Percentiles rank a stretch among this genome's conserved stretches.
Evolutionary conservation across 164 flowering plant genomes (phyloP).

Genomic region (Sextonia rubra): DNA sequence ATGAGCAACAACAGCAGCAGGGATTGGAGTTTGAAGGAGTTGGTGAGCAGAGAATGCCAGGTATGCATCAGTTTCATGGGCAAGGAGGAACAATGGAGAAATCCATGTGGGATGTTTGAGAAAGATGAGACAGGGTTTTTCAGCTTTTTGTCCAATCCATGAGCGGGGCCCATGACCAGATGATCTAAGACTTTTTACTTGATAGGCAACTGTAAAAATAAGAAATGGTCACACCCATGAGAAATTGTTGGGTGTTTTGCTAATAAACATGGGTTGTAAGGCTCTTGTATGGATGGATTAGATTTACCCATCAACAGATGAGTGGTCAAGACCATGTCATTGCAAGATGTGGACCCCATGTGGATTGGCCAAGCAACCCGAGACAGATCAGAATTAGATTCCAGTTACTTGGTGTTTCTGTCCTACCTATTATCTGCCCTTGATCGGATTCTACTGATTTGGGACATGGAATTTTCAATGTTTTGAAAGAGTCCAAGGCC

Average conservation of each 20-base stretch:
- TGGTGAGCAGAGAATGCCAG: background rate
- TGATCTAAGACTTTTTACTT: background rate
- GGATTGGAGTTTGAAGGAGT: slow-evolving; percentile 7
- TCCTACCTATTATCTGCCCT: too few relatives aligned
- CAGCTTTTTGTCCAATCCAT: background rate
- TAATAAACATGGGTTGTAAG: background rate
- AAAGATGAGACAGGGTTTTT: background rate
- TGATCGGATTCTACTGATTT: too few relatives aligned
- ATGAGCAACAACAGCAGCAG: slow-evolving; percentile 27
- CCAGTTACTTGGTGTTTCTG: too few relatives aligned
- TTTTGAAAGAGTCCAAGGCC: too few relatives aligned
- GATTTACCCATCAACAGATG: background rate
- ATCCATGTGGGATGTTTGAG: slow-evolving; percentile 2
- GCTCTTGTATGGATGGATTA: too few relatives aligned
- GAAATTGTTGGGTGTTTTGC: background rate
- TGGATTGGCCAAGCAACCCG: background rate
- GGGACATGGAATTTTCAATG: too few relatives aligned
- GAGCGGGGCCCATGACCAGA: background rate
- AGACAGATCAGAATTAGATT: too few relatives aligned
- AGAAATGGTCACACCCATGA: background rate
- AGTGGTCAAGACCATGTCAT: background rate
- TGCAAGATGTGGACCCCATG: background rate
- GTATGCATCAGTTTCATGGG: slow-evolving; percentile 4
- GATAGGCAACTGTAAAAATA: background rate
- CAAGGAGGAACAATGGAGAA: background rate